Conservation (phyloP, 169 alveolate species). For the Besnoitia besnoiti region DNA sequence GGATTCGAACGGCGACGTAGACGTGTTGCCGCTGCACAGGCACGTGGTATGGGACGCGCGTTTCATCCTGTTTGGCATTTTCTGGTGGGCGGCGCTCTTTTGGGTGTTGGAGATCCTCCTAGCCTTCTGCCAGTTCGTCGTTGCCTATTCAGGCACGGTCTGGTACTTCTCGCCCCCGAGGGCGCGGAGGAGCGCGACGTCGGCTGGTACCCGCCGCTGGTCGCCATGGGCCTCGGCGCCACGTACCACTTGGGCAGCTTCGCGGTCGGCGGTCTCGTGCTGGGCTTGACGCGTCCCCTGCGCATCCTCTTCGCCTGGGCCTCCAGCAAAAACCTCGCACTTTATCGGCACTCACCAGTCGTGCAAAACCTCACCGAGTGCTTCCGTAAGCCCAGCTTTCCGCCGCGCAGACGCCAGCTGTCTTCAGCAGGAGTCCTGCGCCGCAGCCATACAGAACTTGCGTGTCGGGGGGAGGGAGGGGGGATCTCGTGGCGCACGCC, state of each 20-base stretch:
- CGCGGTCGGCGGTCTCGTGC: constrained; percentile 63
- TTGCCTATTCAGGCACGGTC: constrained; percentile 64
- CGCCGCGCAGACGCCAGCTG: too few relatives aligned
- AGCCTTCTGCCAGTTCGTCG: constrained; percentile 58
- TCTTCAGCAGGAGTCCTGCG: too few relatives aligned
- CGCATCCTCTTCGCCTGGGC: constrained; percentile 63
- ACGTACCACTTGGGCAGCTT: constrained; percentile 64
- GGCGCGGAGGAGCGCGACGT: constrained; percentile 66
- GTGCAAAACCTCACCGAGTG: constrained; percentile 51
- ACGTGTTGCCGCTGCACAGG: constrained; percentile 55
- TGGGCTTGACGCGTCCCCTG: constrained; percentile 60
- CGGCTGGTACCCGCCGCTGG: constrained; percentile 67
- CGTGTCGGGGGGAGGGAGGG: too few relatives aligned
- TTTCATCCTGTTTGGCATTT: constrained; percentile 46
- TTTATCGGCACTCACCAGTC: constrained; percentile 39
- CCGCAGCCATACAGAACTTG: too few relatives aligned
- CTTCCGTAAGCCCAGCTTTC: constrained; percentile 34
- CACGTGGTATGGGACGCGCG: constrained; percentile 66
- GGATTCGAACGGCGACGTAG: constrained; percentile 66
- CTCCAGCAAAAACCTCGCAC: constrained; percentile 47
- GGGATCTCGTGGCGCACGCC: too few relatives aligned
- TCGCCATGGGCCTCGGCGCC: constrained; percentile 57
- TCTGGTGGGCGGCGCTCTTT: constrained; percentile 60
- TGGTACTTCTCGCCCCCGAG: constrained; percentile 71
- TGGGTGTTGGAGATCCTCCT: constrained; percentile 52